Evolutionary conservation across 2,329 filamentous ascomycete genomes (phyloP), one percentile per base, ranked within the genome.

Genomic region (Botrytis deweyae): DNA sequence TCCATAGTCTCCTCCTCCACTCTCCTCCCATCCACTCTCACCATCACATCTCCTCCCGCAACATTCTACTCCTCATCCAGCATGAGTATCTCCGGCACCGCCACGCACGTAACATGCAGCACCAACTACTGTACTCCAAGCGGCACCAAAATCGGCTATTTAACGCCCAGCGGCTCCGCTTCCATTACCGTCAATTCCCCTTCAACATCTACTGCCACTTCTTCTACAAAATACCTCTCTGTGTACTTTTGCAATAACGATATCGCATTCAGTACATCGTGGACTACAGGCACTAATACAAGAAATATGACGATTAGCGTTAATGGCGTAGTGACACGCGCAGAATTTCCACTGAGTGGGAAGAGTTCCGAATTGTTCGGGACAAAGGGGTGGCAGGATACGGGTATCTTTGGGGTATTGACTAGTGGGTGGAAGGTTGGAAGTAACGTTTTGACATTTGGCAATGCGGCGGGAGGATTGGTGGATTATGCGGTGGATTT

Each of bases 81-180:
- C 62, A 89, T 88, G 81, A 88, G 87, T 1, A 87, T 88, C 1
- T 83, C 84, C 25, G 88, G 88, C 73, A 29, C 62, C 38, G 71
- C 78, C 16, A 65, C 55, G 29, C 72, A 38, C 7, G 72, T 68
- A 49, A 72, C 74, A 25, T 80, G 78, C 68, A 58, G 33, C 49
- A 73, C 73, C 3, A 73, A 66, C 40, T 73, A 78, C 69, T 80
- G 78, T 61, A 12, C 61, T 0, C 78, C 78, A 8, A 75, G 77
- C 38, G 77, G 78, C 1, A 76, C 76, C 2, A 80, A 80, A 69
- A 76, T 79, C 36, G 63, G 73, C 6, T 73, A 76, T 20, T 55
- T 79, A 36, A 42, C 77, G 4, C 59, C 76, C 25, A 75, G 66
- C 8, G 73, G 74, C 22, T 71, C 73, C 9, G 78, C 77, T 1